Percentiles rank a stretch among this genome's conserved stretches.
phyloP scores from a whole-genome alignment of 768 basidiomycete genomes.

The Amyloporia xantha region DNA sequence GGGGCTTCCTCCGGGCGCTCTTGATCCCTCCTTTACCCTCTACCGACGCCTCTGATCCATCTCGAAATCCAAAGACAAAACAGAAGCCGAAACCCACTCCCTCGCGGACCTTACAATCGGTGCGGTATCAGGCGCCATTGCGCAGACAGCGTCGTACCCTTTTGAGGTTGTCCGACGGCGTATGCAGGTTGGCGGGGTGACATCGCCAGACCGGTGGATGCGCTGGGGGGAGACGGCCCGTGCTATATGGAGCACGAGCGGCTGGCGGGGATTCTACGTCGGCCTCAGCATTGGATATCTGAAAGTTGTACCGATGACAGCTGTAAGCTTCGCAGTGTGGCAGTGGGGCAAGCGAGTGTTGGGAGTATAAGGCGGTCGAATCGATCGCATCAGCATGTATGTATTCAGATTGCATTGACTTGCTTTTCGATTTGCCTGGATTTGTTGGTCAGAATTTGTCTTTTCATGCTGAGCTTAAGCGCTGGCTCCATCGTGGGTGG shows the following conservation, averaged over 20 bases:
- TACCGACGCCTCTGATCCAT: constrained; percentile 27
- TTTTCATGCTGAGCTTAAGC: no score
- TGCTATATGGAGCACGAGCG: constrained; percentile 57
- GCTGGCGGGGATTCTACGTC: constrained; percentile 86
- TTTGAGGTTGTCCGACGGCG: constrained; percentile 88
- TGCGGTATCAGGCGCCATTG: constrained; percentile 76
- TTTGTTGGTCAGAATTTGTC: no score
- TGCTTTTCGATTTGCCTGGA: no score
- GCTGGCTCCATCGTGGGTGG: no score
- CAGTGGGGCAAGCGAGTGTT: constrained; percentile 61
- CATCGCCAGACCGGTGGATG: constrained; percentile 69
- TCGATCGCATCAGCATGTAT: not conserved
- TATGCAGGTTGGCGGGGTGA: constrained; percentile 93
- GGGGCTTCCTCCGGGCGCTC: constrained; percentile 67
- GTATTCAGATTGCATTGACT: no score
- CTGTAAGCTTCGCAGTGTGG: constrained; percentile 90
- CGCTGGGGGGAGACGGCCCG: constrained; percentile 74
- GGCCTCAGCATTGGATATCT: constrained; percentile 89
- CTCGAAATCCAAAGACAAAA: not conserved
- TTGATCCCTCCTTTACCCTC: constrained; percentile 41
- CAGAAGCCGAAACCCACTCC: constrained; percentile 29
- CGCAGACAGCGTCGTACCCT: constrained; percentile 90
- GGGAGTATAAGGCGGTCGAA: constrained; percentile 23
- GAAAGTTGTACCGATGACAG: constrained; percentile 95
- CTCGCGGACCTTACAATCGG: constrained; percentile 74